phyloP scores from a whole-genome alignment of 73 alveolate genomes.

The Paramecium pentaurelia region DNA sequence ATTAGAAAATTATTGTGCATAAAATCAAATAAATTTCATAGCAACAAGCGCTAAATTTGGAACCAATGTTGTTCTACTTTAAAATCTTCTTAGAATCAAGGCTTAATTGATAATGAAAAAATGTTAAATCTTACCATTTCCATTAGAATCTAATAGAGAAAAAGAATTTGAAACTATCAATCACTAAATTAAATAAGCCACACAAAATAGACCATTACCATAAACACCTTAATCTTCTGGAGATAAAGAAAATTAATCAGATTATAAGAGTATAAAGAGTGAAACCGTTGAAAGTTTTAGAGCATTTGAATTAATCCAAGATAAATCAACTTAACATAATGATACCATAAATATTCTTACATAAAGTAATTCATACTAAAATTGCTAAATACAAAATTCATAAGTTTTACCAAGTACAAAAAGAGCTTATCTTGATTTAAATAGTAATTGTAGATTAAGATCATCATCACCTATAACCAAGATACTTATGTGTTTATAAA shows the following conservation, averaged over 20 bases:
- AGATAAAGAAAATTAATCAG: background rate
- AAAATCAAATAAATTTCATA: background rate
- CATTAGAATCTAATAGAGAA: background rate
- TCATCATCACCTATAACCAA: background rate
- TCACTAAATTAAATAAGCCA: background rate
- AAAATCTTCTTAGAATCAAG: background rate
- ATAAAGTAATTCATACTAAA: background rate
- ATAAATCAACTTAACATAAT: background rate
- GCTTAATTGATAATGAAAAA: background rate
- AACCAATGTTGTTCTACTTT: background rate
- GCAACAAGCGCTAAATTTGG: background rate
- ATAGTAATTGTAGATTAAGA: background rate
- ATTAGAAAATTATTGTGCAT: background rate
- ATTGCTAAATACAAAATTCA: background rate
- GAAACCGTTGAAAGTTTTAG: background rate
- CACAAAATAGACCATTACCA: slow-evolving; percentile 26
- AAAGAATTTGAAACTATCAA: background rate
- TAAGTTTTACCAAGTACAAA: background rate
- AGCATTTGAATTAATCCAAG: background rate
- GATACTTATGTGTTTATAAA: background rate
- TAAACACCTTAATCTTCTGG: background rate
- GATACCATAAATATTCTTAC: background rate
- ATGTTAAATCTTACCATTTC: background rate
- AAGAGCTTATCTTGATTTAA: slow-evolving; percentile 10
- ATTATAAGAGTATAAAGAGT: background rate